phyloP scores from a whole-genome alignment of 352 stramenopile genomes.

The Pythium coloratum region DNA sequence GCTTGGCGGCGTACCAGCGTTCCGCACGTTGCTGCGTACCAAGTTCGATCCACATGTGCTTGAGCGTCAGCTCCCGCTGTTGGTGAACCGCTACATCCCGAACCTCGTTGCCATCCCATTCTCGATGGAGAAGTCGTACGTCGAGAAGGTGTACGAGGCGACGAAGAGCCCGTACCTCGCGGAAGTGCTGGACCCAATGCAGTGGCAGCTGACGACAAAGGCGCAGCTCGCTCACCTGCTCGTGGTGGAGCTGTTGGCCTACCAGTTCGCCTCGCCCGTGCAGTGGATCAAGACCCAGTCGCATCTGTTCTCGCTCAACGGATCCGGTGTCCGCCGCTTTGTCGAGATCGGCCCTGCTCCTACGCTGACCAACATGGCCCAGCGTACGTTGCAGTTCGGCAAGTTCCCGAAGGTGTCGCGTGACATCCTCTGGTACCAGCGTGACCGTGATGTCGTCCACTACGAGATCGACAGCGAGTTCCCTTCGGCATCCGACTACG shows the following conservation, averaged over 20 bases:
- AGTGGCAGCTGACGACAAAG: conserved; percentile 67
- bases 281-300: conserved; percentile 90
- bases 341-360: conserved; percentile 83
- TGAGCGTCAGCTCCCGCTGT: conserved; percentile 59
- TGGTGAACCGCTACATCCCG: conserved; percentile 84
- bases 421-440: conserved; percentile 85
- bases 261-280: conserved; percentile 88
- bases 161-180: conserved; percentile 74
- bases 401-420: conserved; percentile 54
- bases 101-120: conserved; percentile 86
- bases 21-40: conserved; percentile 67
- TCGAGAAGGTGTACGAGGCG: conserved; percentile 66
- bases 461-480: conserved; percentile 70
- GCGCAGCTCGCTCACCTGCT: conserved; percentile 75
- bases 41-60: conserved; percentile 74
- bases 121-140: conserved; percentile 72
- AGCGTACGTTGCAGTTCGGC: conserved; percentile 68
- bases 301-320: conserved; percentile 63
- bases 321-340: conserved; percentile 58
- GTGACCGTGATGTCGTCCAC: conserved; percentile 77
- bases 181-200: conserved; percentile 63
- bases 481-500: conserved; percentile 68
- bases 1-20: conserved; percentile 76
- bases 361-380: conserved; percentile 85
- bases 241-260: conserved; percentile 84